Conservation (phyloP, 345 rosid species). For the Kandelia obovata region DNA sequence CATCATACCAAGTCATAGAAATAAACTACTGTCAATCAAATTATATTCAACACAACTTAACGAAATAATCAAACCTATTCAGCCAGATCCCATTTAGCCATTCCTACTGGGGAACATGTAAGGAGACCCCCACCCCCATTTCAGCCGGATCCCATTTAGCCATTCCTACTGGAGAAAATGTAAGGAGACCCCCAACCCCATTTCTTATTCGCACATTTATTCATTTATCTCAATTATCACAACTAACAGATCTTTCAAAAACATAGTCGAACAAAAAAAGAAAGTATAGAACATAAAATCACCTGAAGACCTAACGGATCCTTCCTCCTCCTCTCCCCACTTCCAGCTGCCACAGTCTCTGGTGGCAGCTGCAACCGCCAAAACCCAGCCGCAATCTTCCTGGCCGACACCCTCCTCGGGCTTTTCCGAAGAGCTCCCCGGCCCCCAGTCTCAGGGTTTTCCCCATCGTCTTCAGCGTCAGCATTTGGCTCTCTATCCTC, state of each 20-base stretch:
- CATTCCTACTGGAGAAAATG: neutral
- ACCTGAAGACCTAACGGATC: constrained; percentile 74
- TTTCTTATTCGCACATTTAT: neutral
- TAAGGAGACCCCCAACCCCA: neutral
- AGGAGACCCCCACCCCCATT: neutral
- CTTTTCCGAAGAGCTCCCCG: constrained; percentile 33
- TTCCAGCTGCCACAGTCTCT: constrained; percentile 34
- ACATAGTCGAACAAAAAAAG: neutral
- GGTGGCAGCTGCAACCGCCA: constrained; percentile 81
- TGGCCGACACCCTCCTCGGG: constrained; percentile 49
- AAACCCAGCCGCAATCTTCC: constrained; percentile 85
- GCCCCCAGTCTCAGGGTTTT: constrained; percentile 19
- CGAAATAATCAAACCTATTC: constrained; percentile 11
- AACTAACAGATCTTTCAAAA: constrained; percentile 18
- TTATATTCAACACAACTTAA: constrained; percentile 15
- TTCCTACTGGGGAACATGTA: neutral
- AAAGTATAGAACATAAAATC: neutral
- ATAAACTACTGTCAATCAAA: constrained; percentile 4
- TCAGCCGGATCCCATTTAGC: neutral
- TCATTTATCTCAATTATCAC: neutral
- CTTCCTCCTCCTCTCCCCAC: constrained; percentile 30
- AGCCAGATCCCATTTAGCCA: neutral
- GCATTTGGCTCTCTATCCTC: constrained; percentile 42
- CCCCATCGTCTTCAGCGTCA: constrained; percentile 33
- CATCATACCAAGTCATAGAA: constrained; percentile 9